A percentile compares a stretch with the other conserved stretches of the same genome.
These are phyloP conservation scores for Pelargonium cotyledonis DNA, from an alignment of 441 rosid genomes.

Conservation along the genomic window DNA sequence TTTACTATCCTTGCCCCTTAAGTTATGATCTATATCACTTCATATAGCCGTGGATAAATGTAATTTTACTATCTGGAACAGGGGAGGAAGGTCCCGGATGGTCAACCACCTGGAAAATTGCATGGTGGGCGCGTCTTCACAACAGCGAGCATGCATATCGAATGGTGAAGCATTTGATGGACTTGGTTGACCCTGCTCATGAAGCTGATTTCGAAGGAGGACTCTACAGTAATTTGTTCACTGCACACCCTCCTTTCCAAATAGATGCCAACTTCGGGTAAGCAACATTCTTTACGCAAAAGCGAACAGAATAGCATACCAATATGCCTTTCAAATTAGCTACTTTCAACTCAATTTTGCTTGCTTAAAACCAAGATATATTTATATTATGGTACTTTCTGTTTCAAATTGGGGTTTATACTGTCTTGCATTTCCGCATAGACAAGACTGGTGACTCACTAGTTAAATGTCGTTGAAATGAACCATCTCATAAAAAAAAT, in stretches of 20 bases:
- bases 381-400: too few species aligned
- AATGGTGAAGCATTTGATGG: constrained; percentile 63
- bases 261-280: constrained; percentile 95
- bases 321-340: too few species aligned
- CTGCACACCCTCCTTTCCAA: constrained; percentile 93
- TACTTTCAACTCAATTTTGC: too few species aligned
- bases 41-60: not conserved
- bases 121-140: constrained; percentile 78
- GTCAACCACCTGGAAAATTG: constrained; percentile 87
- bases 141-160: constrained; percentile 67
- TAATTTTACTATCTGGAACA: constrained; percentile 23
- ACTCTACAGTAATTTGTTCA: constrained; percentile 76
- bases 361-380: too few species aligned
- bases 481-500: too few species aligned
- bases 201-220: constrained; percentile 72
- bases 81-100: constrained; percentile 94
- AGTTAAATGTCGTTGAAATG: too few species aligned
- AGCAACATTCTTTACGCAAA: constrained; percentile 12
- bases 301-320: too few species aligned
- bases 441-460: too few species aligned
- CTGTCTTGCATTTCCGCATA: too few species aligned
- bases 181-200: constrained; percentile 60
- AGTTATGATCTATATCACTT: too few species aligned
- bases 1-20: too few species aligned
- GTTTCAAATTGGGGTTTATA: too few species aligned